Evolutionary conservation across 2,329 filamentous ascomycete genomes (phyloP), one percentile per base, ranked within the genome.

Genomic region (Cladosporium sp.): DNA sequence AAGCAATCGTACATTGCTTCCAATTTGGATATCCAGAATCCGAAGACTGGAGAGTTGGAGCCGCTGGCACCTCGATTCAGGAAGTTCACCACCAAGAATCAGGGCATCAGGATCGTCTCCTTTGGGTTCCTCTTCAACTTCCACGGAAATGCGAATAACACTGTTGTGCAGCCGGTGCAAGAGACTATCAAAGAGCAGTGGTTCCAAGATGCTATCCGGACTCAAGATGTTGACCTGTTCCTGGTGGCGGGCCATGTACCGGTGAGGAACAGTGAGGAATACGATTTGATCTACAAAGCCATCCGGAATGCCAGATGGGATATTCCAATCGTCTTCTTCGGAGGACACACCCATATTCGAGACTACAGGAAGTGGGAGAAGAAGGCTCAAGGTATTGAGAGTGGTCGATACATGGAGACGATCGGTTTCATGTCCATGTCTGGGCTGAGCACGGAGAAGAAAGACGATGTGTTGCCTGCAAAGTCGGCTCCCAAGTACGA

Each of bases 51-150:
- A 15, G 76, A 88, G 55, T 75, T 80, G 36, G 79, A 85, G 45
- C 86, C 91, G 1, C 79, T 96, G 59, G 89, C 90, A 6, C 84
- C 83, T 59, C 80, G 91, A 9, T 97, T 84, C 69, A 84, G 86
- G 66, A 93, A 88, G 64, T 95, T 98, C 69, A 90, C 80, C 50
- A 98, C 93, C 5, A 90, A 91, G 74, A 89, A 94, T 57, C 88
- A 88, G 58, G 86, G 85, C 4, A 83, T 95, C 53, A 80, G 85
- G 13, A 82, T 98, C 51, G 74, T 95, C 42, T 88, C 92, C 0
- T 91, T 98, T 67, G 93, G 93, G 2, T 97, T 98, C 68, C 72
- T 98, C 3, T 98, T 96, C 68, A 84, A 98, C 70, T 98, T 98
- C 61, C 88, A 80, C 1, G 83, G 84, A 15, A 95, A 95, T 66